phyloP scores from a whole-genome alignment of 257 asterid species.

The Ophiorrhiza pumila region DNA sequence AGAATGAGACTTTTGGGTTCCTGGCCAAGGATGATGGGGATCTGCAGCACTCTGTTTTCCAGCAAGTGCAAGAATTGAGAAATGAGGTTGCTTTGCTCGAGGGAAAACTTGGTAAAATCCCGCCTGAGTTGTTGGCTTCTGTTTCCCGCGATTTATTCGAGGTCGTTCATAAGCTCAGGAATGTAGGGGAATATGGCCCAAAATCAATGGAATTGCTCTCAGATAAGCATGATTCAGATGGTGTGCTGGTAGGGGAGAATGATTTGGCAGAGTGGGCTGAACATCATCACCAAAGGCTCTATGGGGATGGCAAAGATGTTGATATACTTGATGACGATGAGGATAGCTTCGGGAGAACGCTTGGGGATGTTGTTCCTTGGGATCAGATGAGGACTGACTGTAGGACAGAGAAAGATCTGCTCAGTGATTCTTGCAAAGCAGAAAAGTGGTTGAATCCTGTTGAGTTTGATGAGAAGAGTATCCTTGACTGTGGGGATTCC shows the following conservation, averaged over 20 bases:
- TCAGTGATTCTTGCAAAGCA: slow-evolving; percentile 69
- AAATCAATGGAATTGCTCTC: slow-evolving; percentile 55
- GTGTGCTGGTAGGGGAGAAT: slow-evolving; percentile 86
- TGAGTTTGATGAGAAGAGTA: slow-evolving; percentile 69
- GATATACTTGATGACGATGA: slow-evolving; percentile 91
- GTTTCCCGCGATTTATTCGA: slow-evolving; percentile 80
- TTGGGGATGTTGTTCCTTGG: slow-evolving; percentile 97
- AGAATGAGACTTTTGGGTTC: slow-evolving; percentile 64
- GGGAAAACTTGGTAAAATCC: slow-evolving; percentile 65
- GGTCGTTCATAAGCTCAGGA: slow-evolving; percentile 57
- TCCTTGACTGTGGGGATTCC: slow-evolving; percentile 50
- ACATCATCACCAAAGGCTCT: slow-evolving; percentile 53
- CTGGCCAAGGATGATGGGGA: slow-evolving; percentile 60
- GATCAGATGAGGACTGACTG: slow-evolving; percentile 71
- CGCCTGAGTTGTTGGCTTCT: slow-evolving; percentile 51
- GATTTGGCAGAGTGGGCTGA: slow-evolving; percentile 97
- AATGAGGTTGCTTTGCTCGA: slow-evolving; percentile 79
- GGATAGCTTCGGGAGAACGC: slow-evolving; percentile 94
- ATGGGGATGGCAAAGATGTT: slow-evolving; percentile 62
- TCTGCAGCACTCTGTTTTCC: slow-evolving; percentile 60
- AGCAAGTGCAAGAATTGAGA: slow-evolving; percentile 76
- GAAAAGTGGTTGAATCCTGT: slow-evolving; percentile 84
- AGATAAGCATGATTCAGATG: slow-evolving; percentile 74
- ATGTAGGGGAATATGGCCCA: slow-evolving; percentile 69
- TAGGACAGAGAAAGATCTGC: slow-evolving; percentile 65